Percentiles rank a stretch among this genome's conserved stretches.
Evolutionary conservation across 2,329 filamentous ascomycete species (phyloP).

Genomic region (Colletotrichum sp.): DNA sequence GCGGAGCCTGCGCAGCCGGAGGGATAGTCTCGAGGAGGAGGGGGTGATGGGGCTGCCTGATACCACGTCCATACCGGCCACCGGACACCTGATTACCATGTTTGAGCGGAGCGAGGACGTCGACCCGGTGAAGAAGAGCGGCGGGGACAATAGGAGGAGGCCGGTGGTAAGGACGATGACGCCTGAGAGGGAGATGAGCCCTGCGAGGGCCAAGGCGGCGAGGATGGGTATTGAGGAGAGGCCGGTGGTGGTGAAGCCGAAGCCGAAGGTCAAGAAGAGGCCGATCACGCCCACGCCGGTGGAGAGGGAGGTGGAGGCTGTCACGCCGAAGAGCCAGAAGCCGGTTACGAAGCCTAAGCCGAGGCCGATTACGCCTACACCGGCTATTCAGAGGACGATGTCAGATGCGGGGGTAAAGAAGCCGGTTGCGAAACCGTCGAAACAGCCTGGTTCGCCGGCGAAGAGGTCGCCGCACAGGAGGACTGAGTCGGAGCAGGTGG

Average conservation of each 20-base stretch:
- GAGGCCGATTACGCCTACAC: not conserved
- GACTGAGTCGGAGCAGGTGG: not conserved
- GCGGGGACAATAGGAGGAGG: conserved; percentile 7
- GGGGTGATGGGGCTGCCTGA: conserved; percentile 47
- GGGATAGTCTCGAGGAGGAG: conserved; percentile 34
- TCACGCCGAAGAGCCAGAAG: not conserved
- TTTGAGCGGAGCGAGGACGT: conserved; percentile 55
- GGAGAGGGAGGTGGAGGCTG: not conserved
- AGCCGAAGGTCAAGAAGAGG: conserved; percentile 29
- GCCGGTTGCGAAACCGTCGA: not conserved
- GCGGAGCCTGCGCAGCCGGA: conserved; percentile 22
- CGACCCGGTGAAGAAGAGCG: conserved; percentile 40
- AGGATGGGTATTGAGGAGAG: not conserved
- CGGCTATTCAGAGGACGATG: not conserved
- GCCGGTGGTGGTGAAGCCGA: conserved; percentile 1
- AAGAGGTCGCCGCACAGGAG: not conserved
- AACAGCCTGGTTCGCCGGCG: not conserved
- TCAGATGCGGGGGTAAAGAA: not conserved
- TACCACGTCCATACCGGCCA: conserved; percentile 64
- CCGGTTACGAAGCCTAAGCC: not conserved
- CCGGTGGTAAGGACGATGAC: conserved; percentile 32
- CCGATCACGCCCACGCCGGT: not conserved
- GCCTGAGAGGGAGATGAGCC: conserved; percentile 33
- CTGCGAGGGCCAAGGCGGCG: conserved; percentile 14
- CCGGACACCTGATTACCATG: conserved; percentile 69